Evolutionary conservation across 2,329 filamentous ascomycete species (phyloP), one percentile per base, ranked within the genome.

Genomic region (Colletotrichum higginsianum): DNA sequence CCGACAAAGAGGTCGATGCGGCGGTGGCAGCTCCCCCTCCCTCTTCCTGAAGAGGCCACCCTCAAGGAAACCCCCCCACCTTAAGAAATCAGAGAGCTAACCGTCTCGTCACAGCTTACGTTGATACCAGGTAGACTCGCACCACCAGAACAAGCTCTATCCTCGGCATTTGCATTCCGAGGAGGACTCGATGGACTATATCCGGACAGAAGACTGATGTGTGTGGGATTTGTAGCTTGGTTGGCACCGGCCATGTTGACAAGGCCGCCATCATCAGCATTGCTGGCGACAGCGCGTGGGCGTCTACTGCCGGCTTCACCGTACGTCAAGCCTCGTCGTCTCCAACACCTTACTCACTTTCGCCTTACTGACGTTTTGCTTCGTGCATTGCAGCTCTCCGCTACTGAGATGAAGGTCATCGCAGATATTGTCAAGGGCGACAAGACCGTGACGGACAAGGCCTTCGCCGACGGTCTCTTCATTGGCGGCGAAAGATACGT

Each of bases 241-340:
- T 97, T 79, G 92, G 88, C 85, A 91, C 88, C 78, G 91, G 91
- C 79, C 92, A 95, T 81, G 84, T 97, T 80, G 92, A 96, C 86
- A 92, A 94, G 86, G 95, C 89, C 78, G 93, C 93, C 80, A 95
- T 98, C 82, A 91, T 96, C 87, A 95, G 93, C 83, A 85, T 84
- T 75, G 93, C 93, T 77, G 94, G 94, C 78, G 93, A 93, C 84
- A 94, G 92, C 81, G 88, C 90, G 77, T 97, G 94, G 94, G 94
- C 94, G 73, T 81, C 86, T 52, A 91, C 91, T 38, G 26, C 88
- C 65, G 89, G 87, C 76, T 97, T 98, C 86, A 85, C 87, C 80
- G 94, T 98, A 92, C 82, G 85, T 73, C 18, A 46, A 15, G 2
- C 40, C 26, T 55, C 40, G 23, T 53, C 23, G 55, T 53, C 47